A percentile compares a stretch with the other conserved stretches of the same genome.
phyloP scores from a whole-genome alignment of 1,284 basidiomycete genomes.

The Coniferiporia weirii region DNA sequence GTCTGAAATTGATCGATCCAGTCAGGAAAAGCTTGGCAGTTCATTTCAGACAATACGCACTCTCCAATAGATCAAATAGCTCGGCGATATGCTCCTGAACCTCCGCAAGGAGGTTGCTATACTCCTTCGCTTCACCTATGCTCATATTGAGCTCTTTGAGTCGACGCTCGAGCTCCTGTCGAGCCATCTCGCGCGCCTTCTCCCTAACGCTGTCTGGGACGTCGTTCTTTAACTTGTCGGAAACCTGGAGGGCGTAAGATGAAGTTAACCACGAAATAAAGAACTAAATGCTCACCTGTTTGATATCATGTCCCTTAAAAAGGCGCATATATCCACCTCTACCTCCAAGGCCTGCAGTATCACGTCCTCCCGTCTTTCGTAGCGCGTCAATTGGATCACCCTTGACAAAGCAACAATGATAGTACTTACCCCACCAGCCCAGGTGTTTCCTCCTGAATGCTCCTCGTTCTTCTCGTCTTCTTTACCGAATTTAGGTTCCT shows the following conservation, averaged over 20 bases:
- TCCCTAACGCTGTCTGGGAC: conserved; percentile 58
- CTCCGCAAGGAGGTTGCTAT: conserved; percentile 44
- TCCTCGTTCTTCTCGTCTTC: conserved; percentile 50
- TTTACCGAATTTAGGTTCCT: conserved; percentile 52
- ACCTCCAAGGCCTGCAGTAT: conserved; percentile 61
- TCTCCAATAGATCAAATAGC: conserved; percentile 54
- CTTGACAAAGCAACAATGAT: not conserved
- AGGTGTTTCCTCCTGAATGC: conserved; percentile 56
- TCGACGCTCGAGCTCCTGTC: conserved; percentile 51
- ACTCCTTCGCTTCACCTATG: conserved; percentile 47
- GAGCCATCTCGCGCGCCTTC: conserved; percentile 59
- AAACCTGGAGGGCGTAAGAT: conserved; percentile 28
- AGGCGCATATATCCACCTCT: conserved; percentile 62
- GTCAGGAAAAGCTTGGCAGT: not conserved
- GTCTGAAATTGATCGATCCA: conserved; percentile 28
- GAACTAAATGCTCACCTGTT: conserved; percentile 39
- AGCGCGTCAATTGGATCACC: not conserved
- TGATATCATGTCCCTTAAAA: conserved; percentile 57
- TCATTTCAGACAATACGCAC: conserved; percentile 32
- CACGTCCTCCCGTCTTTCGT: conserved; percentile 54
- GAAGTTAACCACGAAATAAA: not conserved
- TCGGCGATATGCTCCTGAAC: conserved; percentile 56
- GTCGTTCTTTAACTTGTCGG: conserved; percentile 49
- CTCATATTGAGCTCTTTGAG: conserved; percentile 61
- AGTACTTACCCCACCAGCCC: conserved; percentile 51